Conservation (phyloP, 306 rosid species). For the Vachellia collinsii region DNA sequence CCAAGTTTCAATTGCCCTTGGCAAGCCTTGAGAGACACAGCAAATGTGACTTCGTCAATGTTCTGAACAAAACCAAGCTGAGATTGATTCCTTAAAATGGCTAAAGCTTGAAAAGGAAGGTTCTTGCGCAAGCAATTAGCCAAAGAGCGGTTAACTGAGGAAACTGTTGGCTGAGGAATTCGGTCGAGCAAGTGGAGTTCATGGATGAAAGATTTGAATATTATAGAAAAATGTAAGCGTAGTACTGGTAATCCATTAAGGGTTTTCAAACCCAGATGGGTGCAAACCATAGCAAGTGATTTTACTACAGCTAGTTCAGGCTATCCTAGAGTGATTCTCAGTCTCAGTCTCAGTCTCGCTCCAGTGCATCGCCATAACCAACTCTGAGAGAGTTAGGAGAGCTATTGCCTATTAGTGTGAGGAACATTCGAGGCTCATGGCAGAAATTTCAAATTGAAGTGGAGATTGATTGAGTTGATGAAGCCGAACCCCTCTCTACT, state of each 20-base stretch:
- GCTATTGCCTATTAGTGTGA: neutral
- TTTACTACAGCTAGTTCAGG: neutral
- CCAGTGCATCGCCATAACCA: neutral
- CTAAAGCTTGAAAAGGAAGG: conserved; percentile 56
- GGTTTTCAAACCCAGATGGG: conserved; percentile 45
- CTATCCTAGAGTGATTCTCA: neutral
- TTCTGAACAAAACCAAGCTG: conserved; percentile 37
- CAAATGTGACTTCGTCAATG: conserved; percentile 53
- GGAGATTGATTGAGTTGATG: neutral
- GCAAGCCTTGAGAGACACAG: conserved; percentile 80
- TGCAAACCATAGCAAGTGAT: conserved; percentile 47
- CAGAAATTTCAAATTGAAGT: neutral
- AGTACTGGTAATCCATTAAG: conserved; percentile 32
- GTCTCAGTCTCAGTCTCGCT: neutral
- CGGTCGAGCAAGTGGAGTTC: conserved; percentile 56
- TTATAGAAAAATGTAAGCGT: neutral
- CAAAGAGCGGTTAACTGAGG: conserved; percentile 53
- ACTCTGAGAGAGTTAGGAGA: neutral
- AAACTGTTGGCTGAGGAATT: conserved; percentile 51
- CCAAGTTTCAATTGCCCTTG: conserved; percentile 55
- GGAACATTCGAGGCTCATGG: neutral
- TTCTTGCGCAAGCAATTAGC: conserved; percentile 45
- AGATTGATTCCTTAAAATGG: conserved; percentile 48
- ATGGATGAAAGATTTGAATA: conserved; percentile 42
- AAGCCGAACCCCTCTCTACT: too few species aligned